phyloP scores from a whole-genome alignment of 345 rosid genomes.

The Linum tenue region DNA sequence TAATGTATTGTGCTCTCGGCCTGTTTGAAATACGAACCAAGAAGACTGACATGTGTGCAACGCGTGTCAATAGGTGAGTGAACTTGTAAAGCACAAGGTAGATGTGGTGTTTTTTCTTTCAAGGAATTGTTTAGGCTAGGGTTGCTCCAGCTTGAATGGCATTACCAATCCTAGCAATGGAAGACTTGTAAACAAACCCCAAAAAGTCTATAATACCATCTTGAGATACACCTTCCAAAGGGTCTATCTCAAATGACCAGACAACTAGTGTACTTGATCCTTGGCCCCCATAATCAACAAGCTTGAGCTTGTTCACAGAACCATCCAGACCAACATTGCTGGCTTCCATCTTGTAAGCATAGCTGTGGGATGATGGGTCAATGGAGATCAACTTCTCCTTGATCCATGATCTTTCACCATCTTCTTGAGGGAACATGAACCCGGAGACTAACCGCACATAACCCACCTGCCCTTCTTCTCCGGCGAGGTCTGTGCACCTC shows the following conservation, averaged over 20 bases:
- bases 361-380: conserved; percentile 25
- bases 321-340: conserved; percentile 49
- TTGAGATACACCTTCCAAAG: conserved; percentile 32
- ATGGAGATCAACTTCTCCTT: conserved; percentile 45
- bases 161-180: conserved; percentile 33
- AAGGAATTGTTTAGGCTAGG: too few species aligned
- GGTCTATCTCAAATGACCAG: conserved; percentile 41
- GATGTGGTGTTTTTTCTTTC: neutral
- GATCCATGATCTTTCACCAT: conserved; percentile 52
- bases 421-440: conserved; percentile 49
- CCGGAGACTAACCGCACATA: conserved; percentile 39
- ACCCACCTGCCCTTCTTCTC: conserved; percentile 40
- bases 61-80: too few species aligned
- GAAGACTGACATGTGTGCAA: too few species aligned
- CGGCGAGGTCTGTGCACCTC: conserved; percentile 34
- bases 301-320: conserved; percentile 31
- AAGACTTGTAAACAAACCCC: conserved; percentile 47
- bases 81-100: neutral
- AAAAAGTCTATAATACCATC: conserved; percentile 35
- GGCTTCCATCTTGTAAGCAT: conserved; percentile 41
- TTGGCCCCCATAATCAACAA: conserved; percentile 30
- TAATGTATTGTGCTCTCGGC: too few species aligned
- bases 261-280: conserved; percentile 23
- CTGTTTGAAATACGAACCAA: too few species aligned
- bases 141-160: conserved; percentile 27